Evolutionary conservation across 352 stramenopile species (phyloP).

Genomic region (Peronosclerospora sorghi): DNA sequence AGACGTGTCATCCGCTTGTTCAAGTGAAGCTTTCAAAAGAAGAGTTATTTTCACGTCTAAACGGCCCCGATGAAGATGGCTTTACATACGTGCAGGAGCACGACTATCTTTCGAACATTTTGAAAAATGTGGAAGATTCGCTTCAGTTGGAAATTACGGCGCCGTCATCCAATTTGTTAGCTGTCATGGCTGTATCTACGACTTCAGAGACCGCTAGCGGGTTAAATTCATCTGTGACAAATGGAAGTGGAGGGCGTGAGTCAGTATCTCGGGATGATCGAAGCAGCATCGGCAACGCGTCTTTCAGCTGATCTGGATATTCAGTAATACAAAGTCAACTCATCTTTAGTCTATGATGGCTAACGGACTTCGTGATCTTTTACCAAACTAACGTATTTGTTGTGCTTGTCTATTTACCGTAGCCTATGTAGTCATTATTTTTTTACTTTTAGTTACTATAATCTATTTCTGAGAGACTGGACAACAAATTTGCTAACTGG

Average conservation of each 20-base stretch:
- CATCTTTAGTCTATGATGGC: no score
- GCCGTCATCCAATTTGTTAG: constrained; percentile 47
- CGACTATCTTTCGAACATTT: constrained; percentile 32
- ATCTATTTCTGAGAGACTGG: no score
- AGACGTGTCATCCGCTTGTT: constrained; percentile 25
- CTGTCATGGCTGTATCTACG: constrained; percentile 45
- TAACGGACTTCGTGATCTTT: no score
- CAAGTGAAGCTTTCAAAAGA: constrained; percentile 25
- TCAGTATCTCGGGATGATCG: constrained; percentile 17
- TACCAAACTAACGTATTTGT: no score
- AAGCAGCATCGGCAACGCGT: constrained; percentile 24
- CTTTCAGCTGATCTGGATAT: constrained; percentile 23
- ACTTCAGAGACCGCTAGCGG: constrained; percentile 12
- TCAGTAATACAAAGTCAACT: no score
- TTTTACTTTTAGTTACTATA: no score
- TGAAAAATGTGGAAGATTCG: constrained; percentile 34
- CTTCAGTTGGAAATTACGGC: constrained; percentile 41
- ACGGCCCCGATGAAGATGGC: constrained; percentile 28
- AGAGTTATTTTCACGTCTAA: constrained; percentile 35
- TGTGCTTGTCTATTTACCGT: no score
- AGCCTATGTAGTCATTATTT: no score
- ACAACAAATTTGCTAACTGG: no score
- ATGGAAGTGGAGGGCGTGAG: constrained; percentile 19
- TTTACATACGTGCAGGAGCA: constrained; percentile 50
- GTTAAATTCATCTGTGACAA: constrained; percentile 25